Base-by-base conservation (phyloP, 805 yeast genomes). In the Ogataea minuta region DNA sequence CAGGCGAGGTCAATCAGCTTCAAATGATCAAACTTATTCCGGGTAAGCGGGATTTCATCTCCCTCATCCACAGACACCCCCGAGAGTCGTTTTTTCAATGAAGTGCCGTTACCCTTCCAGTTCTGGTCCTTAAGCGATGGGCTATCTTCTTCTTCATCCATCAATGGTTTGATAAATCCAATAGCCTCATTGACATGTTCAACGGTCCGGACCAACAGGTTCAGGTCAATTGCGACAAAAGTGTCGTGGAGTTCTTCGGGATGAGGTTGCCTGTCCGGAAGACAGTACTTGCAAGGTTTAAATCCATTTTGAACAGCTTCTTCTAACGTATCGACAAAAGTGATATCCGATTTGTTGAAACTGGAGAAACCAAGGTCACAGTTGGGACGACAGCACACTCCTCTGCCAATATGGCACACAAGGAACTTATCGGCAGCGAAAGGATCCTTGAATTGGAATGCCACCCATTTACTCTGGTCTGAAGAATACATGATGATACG, bases 1-100 rank as follows among this genome's bases (percentile, higher is more conserved):
- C 95, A 86, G 1, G 95, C 93, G 52, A 80, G 74, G 55, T 79
- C 84, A 15, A 82, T 86, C 31, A 82, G 70, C 44, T 80, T 71
- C 51, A 77, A 70, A 54, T 84, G 90, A 52, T 81, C 88, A 31
- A 77, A 67, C 56, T 81, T 86, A 57, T 77, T 77, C 52, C 77
- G 76, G 15, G 79, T 67, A 20, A 74, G 31, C 19, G 49, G 48
- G n/a, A 45, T 14, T 3, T 52, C 57, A 16, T 36, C 61, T 44
- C 36, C 26, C 31, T 31, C 46, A 43, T 29, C 54, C 6, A 36
- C 28, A 7, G 43, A 11, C 23, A 55, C 57, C 36, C 53, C 56
- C 11, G 54, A 35, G 1, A 55, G 54, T 12, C 50, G 40, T 15
- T 41, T 47, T 27, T 43, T 49, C 28, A 49, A 38, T 26, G 32